Percentiles rank a stretch among this genome's conserved stretches.
phyloP scores from a whole-genome alignment of 768 basidiomycete genomes.

The Suillus cothurnatus region DNA sequence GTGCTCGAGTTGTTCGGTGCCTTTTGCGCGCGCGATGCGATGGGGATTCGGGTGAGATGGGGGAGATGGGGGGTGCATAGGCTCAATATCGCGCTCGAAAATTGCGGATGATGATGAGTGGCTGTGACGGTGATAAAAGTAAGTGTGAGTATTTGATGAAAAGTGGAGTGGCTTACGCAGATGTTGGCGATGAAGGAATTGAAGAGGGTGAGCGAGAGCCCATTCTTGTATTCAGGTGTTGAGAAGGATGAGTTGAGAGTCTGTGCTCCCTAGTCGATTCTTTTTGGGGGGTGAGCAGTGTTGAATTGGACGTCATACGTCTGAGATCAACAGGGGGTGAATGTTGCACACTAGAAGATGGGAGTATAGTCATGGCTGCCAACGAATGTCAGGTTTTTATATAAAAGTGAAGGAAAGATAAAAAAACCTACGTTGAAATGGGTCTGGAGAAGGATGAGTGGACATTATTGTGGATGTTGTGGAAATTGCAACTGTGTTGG shows the following conservation, averaged over 20 bases:
- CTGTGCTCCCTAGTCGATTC: conserved; percentile 38
- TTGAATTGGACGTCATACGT: conserved; percentile 54
- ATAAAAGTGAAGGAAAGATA: neutral
- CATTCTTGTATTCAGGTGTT: conserved; percentile 50
- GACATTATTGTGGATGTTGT: conserved; percentile 18
- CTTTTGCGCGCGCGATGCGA: conserved; percentile 70
- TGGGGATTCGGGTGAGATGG: conserved; percentile 60
- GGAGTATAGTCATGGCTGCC: conserved; percentile 20
- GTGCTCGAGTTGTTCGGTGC: conserved; percentile 74
- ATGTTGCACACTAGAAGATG: conserved; percentile 15
- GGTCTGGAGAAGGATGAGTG: conserved; percentile 16
- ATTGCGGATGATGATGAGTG: conserved; percentile 88
- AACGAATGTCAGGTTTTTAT: neutral
- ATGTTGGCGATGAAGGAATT: conserved; percentile 79
- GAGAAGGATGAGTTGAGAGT: conserved; percentile 47
- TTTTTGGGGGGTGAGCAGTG: conserved; percentile 38
- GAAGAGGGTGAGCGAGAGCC: conserved; percentile 72
- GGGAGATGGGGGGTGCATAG: conserved; percentile 40
- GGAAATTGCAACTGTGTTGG: conserved; percentile 16
- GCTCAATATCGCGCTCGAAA: conserved; percentile 91
- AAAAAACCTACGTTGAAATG: conserved; percentile 20
- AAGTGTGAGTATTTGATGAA: conserved; percentile 13
- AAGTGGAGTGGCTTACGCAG: conserved; percentile 49
- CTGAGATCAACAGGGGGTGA: conserved; percentile 50
- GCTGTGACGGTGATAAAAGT: conserved; percentile 9